Evolutionary conservation across 2,329 filamentous ascomycete genomes (phyloP), one percentile per base, ranked within the genome.

Genomic region (Lojkania enalia): DNA sequence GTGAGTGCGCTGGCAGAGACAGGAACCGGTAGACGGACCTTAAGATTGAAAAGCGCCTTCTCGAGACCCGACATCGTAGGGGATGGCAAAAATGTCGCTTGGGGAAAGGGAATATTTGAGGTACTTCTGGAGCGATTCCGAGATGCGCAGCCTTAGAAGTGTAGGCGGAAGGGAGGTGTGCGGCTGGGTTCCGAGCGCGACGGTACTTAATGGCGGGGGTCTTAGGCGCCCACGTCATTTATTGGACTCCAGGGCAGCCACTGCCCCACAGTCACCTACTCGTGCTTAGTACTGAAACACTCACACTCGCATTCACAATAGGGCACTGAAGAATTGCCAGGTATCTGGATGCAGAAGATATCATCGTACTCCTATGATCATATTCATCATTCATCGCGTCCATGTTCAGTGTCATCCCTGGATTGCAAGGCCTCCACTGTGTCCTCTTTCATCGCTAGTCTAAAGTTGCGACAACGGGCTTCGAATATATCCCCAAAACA

Each of bases 1-100:
- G 58, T 71, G 46, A 68, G 63, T 47, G 44, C 36, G 31, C 25
- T 21, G 29, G 25, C 35, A 48, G 27, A 38, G 41, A 30, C 15
- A 44, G 15, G 5, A 21, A n/a, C 32, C 18, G 23, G 36, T 14
- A 15, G 37, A 49, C 64, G 32, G 48, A 80, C 80, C 74, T 83
- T 83, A 49, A 83, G 72, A 63, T 83, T 82, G 70, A 83, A 82
- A 30, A 83, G 75, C 18, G 80, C 78, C 61, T 82, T 82, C 63
- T 83, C 80, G 44, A 83, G 75, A 49, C 80, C 80, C 21, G 80
- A 82, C 80, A 83, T 83, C 45, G 37, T 62, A 56, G 31, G 35
- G 11, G 19, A n/a, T n/a, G n/a, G n/a, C n/a, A n/a, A n/a, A n/a
- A n/a, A n/a, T n/a, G n/a, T n/a, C n/a, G n/a, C n/a, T n/a, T n/a